Evolutionary conservation across 169 alveolate genomes (phyloP).

Genomic region (Babesia ovata): DNA sequence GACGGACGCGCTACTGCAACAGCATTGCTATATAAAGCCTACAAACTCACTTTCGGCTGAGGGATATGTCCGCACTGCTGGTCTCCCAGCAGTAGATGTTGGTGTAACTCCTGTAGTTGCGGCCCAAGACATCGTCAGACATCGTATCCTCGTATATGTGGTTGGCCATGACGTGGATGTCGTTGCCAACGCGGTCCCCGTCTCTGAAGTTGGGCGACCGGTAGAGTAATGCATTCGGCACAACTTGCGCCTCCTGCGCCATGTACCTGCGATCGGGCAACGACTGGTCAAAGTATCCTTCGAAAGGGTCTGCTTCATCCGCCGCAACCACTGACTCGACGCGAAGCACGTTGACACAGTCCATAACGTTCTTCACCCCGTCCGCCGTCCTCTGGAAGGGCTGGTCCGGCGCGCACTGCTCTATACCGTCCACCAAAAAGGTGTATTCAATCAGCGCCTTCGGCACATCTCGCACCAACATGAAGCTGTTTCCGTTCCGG

Average conservation of each 20-base stretch:
- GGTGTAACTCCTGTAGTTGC: conserved; percentile 48
- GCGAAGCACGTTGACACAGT: conserved; percentile 26
- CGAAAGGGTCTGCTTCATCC: background rate
- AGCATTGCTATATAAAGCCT: background rate
- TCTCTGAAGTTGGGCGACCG: conserved; percentile 58
- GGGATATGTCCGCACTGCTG: conserved; percentile 3
- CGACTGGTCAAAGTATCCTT: conserved; percentile 18
- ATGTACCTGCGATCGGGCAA: conserved; percentile 42
- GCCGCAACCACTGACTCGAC: conserved; percentile 28
- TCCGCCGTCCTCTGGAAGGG: conserved; percentile 30
- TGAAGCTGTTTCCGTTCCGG: conserved; percentile 55
- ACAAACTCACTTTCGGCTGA: conserved; percentile 4
- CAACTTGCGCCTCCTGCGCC: conserved; percentile 42
- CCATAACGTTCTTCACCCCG: conserved; percentile 52
- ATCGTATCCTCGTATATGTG: conserved; percentile 56
- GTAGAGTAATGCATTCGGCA: conserved; percentile 51
- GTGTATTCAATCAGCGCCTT: conserved; percentile 35
- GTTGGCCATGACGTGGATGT: conserved; percentile 57
- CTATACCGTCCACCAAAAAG: conserved; percentile 55
- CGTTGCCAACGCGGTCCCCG: conserved; percentile 46
- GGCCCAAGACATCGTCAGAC: conserved; percentile 20
- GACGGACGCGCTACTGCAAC: conserved; percentile 19
- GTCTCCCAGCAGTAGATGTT: conserved; percentile 53
- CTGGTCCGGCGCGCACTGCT: conserved; percentile 55
- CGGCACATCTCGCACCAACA: conserved; percentile 45